Conservation (phyloP, 2,329 filamentous ascomycete species). For the Aspergillus spinulosporus region DNA sequence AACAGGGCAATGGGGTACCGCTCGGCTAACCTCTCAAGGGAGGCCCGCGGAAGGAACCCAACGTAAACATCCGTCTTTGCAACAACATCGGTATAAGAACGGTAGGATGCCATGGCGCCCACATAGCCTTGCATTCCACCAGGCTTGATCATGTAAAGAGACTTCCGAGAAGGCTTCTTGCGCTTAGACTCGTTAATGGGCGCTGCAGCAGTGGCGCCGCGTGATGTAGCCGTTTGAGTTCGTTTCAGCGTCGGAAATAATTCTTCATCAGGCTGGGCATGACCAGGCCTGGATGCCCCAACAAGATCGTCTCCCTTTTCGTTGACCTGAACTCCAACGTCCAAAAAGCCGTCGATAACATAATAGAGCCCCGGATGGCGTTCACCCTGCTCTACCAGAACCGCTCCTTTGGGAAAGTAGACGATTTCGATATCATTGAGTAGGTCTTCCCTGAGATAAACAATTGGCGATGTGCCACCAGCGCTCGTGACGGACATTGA, state of each 20-base stretch:
- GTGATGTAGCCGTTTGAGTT: constrained; percentile 46
- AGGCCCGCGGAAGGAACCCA: constrained; percentile 81
- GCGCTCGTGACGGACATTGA: constrained; percentile 65
- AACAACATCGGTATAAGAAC: constrained; percentile 94
- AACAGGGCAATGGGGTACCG: constrained; percentile 87
- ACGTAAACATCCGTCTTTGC: constrained; percentile 99
- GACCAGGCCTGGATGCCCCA: constrained; percentile 32
- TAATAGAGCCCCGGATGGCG: constrained; percentile 97
- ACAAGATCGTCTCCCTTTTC: constrained; percentile 54
- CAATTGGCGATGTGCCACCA: constrained; percentile 62
- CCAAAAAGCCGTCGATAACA: constrained; percentile 93
- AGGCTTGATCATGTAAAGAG: constrained; percentile 87
- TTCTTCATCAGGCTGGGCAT: constrained; percentile 37
- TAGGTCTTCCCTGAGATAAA: constrained; percentile 73
- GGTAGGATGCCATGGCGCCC: constrained; percentile 88
- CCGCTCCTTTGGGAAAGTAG: constrained; percentile 90
- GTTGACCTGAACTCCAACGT: constrained; percentile 79
- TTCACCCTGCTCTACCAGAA: constrained; percentile 94
- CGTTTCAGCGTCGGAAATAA: constrained; percentile 48
- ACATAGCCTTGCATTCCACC: constrained; percentile 93
- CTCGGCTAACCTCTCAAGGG: constrained; percentile 89
- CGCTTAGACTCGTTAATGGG: constrained; percentile 34
- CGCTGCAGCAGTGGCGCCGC: constrained; percentile 25
- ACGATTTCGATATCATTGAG: constrained; percentile 94
- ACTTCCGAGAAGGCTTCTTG: constrained; percentile 59